Conservation (phyloP, 2,329 filamentous ascomycete genomes). For the Periconia macrospinosa region DNA sequence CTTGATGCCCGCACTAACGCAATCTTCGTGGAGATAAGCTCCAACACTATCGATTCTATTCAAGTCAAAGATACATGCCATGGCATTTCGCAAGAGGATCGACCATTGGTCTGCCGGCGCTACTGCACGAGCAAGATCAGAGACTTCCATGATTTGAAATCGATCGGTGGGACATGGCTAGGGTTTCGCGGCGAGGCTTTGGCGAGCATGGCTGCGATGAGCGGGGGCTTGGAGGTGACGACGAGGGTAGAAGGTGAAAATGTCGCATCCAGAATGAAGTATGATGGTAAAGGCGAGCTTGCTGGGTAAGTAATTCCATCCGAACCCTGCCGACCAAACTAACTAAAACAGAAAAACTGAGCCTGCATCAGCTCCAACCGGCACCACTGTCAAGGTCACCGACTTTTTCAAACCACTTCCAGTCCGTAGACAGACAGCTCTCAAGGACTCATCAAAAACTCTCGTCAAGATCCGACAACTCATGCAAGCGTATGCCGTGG, state of each 20-base stretch:
- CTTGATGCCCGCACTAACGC: constrained; percentile 70
- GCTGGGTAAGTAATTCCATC: constrained; percentile 36
- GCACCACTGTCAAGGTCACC: constrained; percentile 66
- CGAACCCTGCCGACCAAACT: neutral
- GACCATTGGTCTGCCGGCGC: constrained; percentile 62
- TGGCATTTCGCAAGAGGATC: constrained; percentile 67
- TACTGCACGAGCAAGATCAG: constrained; percentile 75
- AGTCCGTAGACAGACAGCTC: constrained; percentile 62
- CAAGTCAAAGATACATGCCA: constrained; percentile 69
- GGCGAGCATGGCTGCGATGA: constrained; percentile 65
- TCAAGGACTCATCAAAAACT: constrained; percentile 61
- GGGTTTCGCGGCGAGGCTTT: constrained; percentile 78
- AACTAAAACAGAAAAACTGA: constrained; percentile 22
- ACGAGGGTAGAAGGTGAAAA: constrained; percentile 66
- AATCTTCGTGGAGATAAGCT: constrained; percentile 65
- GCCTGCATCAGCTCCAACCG: constrained; percentile 59
- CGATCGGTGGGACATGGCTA: constrained; percentile 61
- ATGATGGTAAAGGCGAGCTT: constrained; percentile 54
- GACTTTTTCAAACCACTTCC: constrained; percentile 64
- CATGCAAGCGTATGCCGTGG: constrained; percentile 66
- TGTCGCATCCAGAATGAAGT: constrained; percentile 58
- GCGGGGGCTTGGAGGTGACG: constrained; percentile 59
- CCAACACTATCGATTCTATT: constrained; percentile 69
- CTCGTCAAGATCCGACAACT: constrained; percentile 62
- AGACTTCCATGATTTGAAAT: constrained; percentile 63